Evolutionary conservation across 345 rosid species (phyloP).

Genomic region (Passiflora organensis): DNA sequence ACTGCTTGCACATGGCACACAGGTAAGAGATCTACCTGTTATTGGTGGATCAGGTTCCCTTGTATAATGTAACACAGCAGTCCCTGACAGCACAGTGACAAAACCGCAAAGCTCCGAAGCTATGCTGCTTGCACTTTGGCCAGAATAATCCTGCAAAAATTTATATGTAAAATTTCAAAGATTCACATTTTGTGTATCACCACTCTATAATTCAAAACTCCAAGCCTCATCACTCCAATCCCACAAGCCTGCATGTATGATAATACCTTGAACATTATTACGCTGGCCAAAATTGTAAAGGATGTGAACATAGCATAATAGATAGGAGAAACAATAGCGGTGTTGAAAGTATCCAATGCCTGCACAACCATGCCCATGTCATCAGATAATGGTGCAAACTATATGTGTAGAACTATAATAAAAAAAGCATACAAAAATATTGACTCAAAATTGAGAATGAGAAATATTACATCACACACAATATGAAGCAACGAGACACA

Average conservation of each 20-base stretch:
- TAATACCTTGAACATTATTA: slow-evolving; percentile 76
- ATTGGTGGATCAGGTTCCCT: slow-evolving; percentile 61
- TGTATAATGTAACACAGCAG: slow-evolving; percentile 59
- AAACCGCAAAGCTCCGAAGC: slow-evolving; percentile 76
- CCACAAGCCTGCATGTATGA: not conserved
- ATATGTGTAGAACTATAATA: too few relatives aligned
- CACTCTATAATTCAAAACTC: not conserved
- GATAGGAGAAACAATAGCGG: slow-evolving; percentile 69
- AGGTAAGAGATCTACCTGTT: slow-evolving; percentile 43
- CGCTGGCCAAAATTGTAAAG: slow-evolving; percentile 70
- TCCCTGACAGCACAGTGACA: slow-evolving; percentile 66
- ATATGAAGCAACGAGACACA: too few relatives aligned
- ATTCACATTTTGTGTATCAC: not conserved
- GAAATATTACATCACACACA: too few relatives aligned
- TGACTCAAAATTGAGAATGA: too few relatives aligned
- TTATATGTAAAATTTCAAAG: too few relatives aligned
- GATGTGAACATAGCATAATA: slow-evolving; percentile 75
- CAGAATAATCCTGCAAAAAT: slow-evolving; percentile 59
- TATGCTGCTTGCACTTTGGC: slow-evolving; percentile 69
- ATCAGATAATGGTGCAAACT: too few relatives aligned
- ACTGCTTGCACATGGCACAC: too few relatives aligned
- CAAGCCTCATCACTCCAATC: not conserved
- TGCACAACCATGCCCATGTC: slow-evolving; percentile 28
- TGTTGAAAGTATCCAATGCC: slow-evolving; percentile 79
- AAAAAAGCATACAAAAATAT: too few relatives aligned